Conservation (phyloP, 768 basidiomycete genomes). For the Pholiota microspora region DNA sequence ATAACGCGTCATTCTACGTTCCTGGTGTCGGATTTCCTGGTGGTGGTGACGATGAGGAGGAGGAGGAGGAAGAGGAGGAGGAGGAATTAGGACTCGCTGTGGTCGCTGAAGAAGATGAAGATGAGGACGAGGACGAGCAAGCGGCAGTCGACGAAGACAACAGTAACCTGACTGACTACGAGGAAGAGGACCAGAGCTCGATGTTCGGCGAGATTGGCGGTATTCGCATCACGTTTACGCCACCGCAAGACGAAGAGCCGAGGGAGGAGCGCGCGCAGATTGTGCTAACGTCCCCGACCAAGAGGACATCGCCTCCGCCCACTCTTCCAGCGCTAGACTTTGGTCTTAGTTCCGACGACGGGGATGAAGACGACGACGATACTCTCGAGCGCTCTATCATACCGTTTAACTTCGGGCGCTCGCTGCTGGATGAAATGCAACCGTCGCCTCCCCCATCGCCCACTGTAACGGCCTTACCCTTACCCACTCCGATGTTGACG, state of each 20-base stretch:
- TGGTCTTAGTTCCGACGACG: slow-evolving; percentile 26
- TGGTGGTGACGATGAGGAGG: slow-evolving; percentile 52
- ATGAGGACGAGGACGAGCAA: slow-evolving; percentile 34
- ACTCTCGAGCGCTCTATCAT: slow-evolving; percentile 11
- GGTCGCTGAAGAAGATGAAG: slow-evolving; percentile 30
- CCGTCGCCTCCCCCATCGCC: slow-evolving; percentile 16
- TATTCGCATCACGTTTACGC: slow-evolving; percentile 71
- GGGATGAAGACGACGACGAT: slow-evolving; percentile 26
- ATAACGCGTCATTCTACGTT: slow-evolving; percentile 48
- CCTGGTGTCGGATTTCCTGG: slow-evolving; percentile 40
- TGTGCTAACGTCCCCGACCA: slow-evolving; percentile 24
- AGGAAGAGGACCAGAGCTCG: slow-evolving; percentile 42
- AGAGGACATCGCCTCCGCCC: slow-evolving; percentile 29
- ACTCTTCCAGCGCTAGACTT: slow-evolving; percentile 34
- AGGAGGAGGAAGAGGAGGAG: slow-evolving; percentile 36
- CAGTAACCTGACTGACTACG: slow-evolving; percentile 18
- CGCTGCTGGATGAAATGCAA: slow-evolving; percentile 16
- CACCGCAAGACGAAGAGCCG: slow-evolving; percentile 45
- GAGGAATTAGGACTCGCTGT: slow-evolving; percentile 17
- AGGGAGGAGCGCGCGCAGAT: slow-evolving; percentile 27
- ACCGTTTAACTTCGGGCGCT: slow-evolving; percentile 36
- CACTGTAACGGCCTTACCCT: slow-evolving; percentile 8
- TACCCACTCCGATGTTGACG: background rate
- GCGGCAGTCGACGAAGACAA: slow-evolving; percentile 36
- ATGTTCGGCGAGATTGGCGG: slow-evolving; percentile 66